Evolutionary conservation across 2,329 filamentous ascomycete species (phyloP).

Genomic region (Alternaria rosae): DNA sequence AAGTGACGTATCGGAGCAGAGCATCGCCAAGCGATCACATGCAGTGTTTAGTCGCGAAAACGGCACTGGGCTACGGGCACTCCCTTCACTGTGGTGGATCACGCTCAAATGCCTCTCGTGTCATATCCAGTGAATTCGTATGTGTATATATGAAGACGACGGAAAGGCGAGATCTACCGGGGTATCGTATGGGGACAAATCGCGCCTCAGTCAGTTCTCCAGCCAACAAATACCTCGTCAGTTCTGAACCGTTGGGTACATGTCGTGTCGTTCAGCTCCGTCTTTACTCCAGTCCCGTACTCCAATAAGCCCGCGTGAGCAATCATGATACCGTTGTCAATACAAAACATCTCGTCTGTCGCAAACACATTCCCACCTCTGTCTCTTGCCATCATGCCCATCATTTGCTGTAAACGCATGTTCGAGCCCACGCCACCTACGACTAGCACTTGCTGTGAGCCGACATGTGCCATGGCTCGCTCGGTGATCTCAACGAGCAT

Average conservation of each 20-base stretch:
- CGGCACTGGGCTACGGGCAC: neutral
- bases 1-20: neutral
- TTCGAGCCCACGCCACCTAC: conserved; percentile 97
- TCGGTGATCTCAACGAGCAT: conserved; percentile 99
- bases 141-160: neutral
- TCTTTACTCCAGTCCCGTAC: conserved; percentile 80
- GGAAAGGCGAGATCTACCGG: neutral
- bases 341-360: conserved; percentile 96
- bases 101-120: neutral
- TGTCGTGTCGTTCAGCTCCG: conserved; percentile 78
- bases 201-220: conserved; percentile 50
- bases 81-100: neutral
- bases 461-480: conserved; percentile 97
- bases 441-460: conserved; percentile 86
- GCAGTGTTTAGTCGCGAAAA: neutral
- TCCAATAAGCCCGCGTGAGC: conserved; percentile 92
- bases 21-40: neutral
- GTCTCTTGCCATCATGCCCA: conserved; percentile 92
- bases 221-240: conserved; percentile 59
- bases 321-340: conserved; percentile 99
- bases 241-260: conserved; percentile 64
- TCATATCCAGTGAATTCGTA: neutral
- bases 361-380: conserved; percentile 90
- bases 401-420: conserved; percentile 95
- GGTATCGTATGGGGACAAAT: conserved; percentile 18